Evolutionary conservation across 73 alveolate species (phyloP).

Genomic region (Durusdinium trenchii): DNA sequence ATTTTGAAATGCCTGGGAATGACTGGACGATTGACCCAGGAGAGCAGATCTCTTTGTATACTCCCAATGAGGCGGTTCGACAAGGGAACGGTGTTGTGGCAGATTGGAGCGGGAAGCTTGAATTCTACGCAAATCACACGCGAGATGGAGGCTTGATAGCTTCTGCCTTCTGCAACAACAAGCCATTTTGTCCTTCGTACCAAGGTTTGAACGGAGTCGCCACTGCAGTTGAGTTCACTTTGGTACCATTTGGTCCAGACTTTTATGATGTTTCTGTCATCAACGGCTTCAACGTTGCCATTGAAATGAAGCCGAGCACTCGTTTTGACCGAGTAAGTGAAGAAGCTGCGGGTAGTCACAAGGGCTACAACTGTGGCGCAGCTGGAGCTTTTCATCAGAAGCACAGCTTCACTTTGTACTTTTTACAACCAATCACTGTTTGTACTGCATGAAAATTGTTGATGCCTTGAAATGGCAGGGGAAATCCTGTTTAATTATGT

Average conservation of each 20-base stretch:
- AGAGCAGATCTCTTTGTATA: constrained; percentile 19
- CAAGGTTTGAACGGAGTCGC: constrained; percentile 92
- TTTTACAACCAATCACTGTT: no score
- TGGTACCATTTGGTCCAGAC: constrained; percentile 87
- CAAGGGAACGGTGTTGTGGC: constrained; percentile 80
- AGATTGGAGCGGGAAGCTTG: constrained; percentile 93
- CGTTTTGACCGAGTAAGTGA: constrained; percentile 27
- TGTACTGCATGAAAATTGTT: no score
- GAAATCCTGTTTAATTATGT: not conserved
- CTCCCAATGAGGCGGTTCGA: constrained; percentile 84
- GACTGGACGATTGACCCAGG: constrained; percentile 94
- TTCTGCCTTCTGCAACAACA: constrained; percentile 92
- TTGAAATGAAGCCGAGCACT: constrained; percentile 76
- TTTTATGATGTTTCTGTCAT: constrained; percentile 78
- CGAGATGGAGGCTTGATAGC: constrained; percentile 42
- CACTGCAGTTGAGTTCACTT: constrained; percentile 77
- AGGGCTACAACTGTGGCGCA: constrained; percentile 82
- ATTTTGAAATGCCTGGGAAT: constrained; percentile 39
- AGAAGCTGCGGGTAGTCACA: constrained; percentile 64
- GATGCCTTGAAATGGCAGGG: no score
- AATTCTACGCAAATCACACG: constrained; percentile 71
- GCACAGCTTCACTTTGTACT: constrained; percentile 16
- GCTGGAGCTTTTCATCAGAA: constrained; percentile 86
- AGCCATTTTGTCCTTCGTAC: constrained; percentile 64
- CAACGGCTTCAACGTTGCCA: constrained; percentile 87